Evolutionary conservation across 148 eudicot species (phyloP), one percentile per base, ranked within the genome.

Genomic region (Cornus controversa): DNA sequence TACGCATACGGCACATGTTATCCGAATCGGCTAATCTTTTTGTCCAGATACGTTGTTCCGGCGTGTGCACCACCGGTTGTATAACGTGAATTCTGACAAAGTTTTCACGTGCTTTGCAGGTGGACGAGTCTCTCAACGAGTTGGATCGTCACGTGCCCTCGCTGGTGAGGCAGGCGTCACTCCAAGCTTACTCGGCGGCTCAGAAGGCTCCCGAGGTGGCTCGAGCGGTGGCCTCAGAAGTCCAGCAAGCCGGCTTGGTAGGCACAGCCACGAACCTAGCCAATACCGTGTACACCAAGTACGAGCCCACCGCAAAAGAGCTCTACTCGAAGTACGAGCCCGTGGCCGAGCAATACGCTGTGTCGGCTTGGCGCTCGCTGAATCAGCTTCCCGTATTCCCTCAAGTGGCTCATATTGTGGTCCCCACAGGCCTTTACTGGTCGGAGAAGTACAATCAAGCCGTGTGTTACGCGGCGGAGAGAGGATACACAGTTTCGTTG

Each of bases 361-460:
- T 91, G 4, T 72, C 80, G 58, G 81, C 92, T 28, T 93, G 95
- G 97, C 83, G 84, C 26, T 53, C 74, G 16, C 74, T 91, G 22
- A 87, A 87, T 77, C 82, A 72, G 60, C 83, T 93, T 36, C 93
- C 97, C 0, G 0, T 91, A 78, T 84, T 91, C 65, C 86, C 92
- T 13, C 88, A 84, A 57, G 81, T 87, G 79, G 94, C 92, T 28
- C 84, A 81, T 6, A 72, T 80, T 10, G 77, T 83, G 81, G 89
- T 91, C 31, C 92, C 93, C 25, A 90, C 90, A 13, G 91, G 89
- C 1, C 88, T 85, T 0, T 82, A 85, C 74, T 88, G 91, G 87
- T 79, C 88, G 18, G 90, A 88, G 79, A 90, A 83, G 81, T 93
- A 93, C 58, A 91, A 91, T 66, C 83, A 82, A 31, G 72, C 79